Conservation (phyloP, 306 rosid genomes). For the Pueraria montana region DNA sequence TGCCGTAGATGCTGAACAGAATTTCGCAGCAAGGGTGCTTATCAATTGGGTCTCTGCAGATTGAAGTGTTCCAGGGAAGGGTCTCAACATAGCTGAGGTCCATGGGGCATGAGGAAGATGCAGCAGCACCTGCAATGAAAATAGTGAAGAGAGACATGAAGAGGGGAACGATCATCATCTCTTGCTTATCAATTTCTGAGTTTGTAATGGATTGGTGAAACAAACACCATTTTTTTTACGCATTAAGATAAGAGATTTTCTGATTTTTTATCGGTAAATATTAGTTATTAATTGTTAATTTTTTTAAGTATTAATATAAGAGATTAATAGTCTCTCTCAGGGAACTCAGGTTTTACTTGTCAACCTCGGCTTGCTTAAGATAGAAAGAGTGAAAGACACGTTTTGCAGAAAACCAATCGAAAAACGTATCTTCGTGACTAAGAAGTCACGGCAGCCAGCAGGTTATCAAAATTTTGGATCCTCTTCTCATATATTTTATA, state of each 20-base stretch:
- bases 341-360: background rate
- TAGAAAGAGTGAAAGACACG: background rate
- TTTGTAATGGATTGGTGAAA: background rate
- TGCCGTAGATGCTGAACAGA: constrained; percentile 68
- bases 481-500: background rate
- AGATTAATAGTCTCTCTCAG: background rate
- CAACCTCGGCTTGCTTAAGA: constrained; percentile 30
- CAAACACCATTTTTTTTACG: too few relatives aligned
- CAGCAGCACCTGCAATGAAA: background rate
- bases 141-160: constrained; percentile 37
- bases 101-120: constrained; percentile 65
- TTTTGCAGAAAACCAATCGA: background rate
- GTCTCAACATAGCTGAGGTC: constrained; percentile 75
- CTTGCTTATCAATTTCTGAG: constrained; percentile 40
- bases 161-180: background rate
- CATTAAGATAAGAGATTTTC: too few relatives aligned
- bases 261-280: too few relatives aligned
- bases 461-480: background rate
- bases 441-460: background rate
- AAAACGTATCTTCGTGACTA: background rate
- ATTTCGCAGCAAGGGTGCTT: constrained; percentile 68
- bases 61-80: constrained; percentile 81
- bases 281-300: too few relatives aligned
- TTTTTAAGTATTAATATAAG: background rate
- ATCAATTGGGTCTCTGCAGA: constrained; percentile 52